Evolutionary conservation across 805 yeast species (phyloP), one percentile per base, ranked within the genome.

Genomic region (Isabelozyma pseudorhagii): DNA sequence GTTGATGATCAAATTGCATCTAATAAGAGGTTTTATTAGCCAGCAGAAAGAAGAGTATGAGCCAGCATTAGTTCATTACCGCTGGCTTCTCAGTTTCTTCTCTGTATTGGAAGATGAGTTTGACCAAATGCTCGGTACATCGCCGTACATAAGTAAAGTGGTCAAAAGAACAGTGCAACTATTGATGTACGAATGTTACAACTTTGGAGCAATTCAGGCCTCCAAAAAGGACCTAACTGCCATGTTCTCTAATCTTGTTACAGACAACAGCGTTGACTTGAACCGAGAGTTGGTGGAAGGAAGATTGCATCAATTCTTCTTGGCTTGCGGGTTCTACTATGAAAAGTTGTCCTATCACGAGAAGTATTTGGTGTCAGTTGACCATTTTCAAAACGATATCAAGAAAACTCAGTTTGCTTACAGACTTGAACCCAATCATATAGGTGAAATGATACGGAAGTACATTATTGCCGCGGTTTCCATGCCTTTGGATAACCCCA

Each of bases 401-500:
- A 25, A 45, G 1, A 42, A 28, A n/a, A 25, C 47, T 17, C 29
- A 21, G 3, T 27, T 34, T 15, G 54, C 53, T 11, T 41, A 50
- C 7, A 49, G 58, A 13, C 43, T 39, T 4, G 42, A 46, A 3
- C 50, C 43, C 13, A 10, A 14, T 5, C 28, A 46, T 29, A 39
- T 74, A 11, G 63, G 59, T 17, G 70, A 67, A 44, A 69, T 74
- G 78, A 54, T 77, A 9, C 54, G 69, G 21, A 68, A 69, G 46
- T 72, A 68, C 52, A 64, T 75, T 13, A 45, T 71, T 13, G 75
- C 78, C 2, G 43, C 65, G 4, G 53, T 69, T 5, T 47, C 57
- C 41, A 67, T 61, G 49, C 53, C 63, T 1, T 49, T 54, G 1
- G 81, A 76, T 49, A 80, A 79, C 56, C 71, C 77, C 0, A 48